Evolutionary conservation across 2,329 filamentous ascomycete species (phyloP), one percentile per base, ranked within the genome.

Genomic region (Colletotrichum cordylinicola): DNA sequence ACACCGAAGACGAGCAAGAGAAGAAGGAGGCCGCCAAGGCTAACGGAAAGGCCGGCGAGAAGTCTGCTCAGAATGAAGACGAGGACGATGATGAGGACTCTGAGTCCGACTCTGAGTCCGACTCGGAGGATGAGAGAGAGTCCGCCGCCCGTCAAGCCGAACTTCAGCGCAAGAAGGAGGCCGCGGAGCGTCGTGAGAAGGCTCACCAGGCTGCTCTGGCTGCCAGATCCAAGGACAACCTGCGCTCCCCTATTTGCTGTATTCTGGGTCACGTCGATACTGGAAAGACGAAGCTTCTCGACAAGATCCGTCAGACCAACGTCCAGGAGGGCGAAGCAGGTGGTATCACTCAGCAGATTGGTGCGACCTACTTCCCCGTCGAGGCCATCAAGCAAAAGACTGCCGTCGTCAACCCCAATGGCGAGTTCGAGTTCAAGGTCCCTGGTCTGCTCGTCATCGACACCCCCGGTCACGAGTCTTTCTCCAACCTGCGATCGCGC

Each of bases 241-340:
- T 99, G 72, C 95, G 97, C 74, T 98, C 97, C 55, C 97, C 97
- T 69, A 99, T 99, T 86, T 98, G 97, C 90, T 98, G 96, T 94
- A 99, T 99, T 91, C 92, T 99, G 78, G 97, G 97, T 82, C 97
- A 99, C 92, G 97, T 99, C 91, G 97, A 99, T 93, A 99, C 98
- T 61, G 97, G 97, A 85, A 99, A 99, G 89, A 99, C 97, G n/a
- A 99, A 98, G 88, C 90, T 99, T 78, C 91, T 99, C 74, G 97
- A 99, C 90, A 99, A 99, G 89, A 95, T 99, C 82, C 94, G 97
- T 82, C 96, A 98, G 86, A 98, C 97, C 74, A 98, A 99, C 83
- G 97, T 99, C 43, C 98, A 99, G 84, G 97, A 98, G 87, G 97
- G 97, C 82, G 97, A 99, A 91, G 98, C 97, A 55, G 98, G 97